Evolutionary conservation across 2,329 filamentous ascomycete genomes (phyloP), one percentile per base, ranked within the genome.

Genomic region (Tolypocladium pustulatum): DNA sequence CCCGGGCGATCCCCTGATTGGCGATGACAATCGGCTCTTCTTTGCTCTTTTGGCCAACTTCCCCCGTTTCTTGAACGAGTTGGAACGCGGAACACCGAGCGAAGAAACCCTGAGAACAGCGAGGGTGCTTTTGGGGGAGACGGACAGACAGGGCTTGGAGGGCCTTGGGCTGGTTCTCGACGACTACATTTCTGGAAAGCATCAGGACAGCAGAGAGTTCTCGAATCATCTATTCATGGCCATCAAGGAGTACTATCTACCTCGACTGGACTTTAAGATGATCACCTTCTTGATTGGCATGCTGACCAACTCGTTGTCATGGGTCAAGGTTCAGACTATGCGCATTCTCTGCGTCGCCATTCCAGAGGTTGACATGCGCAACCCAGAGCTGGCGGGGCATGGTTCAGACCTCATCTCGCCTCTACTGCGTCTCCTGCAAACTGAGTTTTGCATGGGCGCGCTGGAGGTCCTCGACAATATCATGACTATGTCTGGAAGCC

Each of bases 361-460:
- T 54, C 90, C 91, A 0, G 88, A 93, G 57, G 89, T 97, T 37
- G 92, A 99, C 68, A 96, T 97, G 89, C 87, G 88, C 58, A 92
- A 92, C 66, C 85, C 89, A 0, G 92, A 96, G 63, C 90, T 99
- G 62, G 89, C 91, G 5, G 87, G 86, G 9, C 91, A 97, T 71
- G 93, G 94, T 0, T 92, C 93, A 1, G 95, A 99, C 73, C 81
- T 99, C 54, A 96, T 99, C 58, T 97, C 94, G 1, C 95, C 94
- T 0, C 80, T 99, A 0, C 76, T 99, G 58, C 85, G 94, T 57
- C 80, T 99, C 25, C 75, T 99, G 43, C 92, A 97, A 69, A 97
- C 93, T 1, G 91, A 96, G 61, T 92, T 92, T 67, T 97, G 92
- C 71, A 91, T 94, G 72, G 89, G 96, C 68, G 94, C 94, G 13